These are phyloP conservation scores for Priceomyces haplophilus DNA, from an alignment of 805 yeast genomes.

Conservation along the genomic window DNA sequence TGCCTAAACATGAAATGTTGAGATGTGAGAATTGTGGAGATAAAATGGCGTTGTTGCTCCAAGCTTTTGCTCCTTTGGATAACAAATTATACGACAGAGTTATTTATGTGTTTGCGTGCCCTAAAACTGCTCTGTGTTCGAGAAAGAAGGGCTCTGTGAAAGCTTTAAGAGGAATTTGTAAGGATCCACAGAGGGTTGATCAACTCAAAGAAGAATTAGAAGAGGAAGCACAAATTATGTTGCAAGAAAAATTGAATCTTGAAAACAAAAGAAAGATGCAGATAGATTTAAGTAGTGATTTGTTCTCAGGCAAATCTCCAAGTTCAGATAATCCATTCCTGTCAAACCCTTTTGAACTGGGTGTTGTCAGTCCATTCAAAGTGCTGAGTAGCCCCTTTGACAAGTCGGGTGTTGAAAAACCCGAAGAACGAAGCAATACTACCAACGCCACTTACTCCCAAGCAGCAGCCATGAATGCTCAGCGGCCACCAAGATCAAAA, in stretches of 20 bases:
- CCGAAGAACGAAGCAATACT: constrained; percentile 11
- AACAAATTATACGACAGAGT: constrained; percentile 73
- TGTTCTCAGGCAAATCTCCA: constrained; percentile 20
- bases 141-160: constrained; percentile 67
- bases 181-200: constrained; percentile 51
- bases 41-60: constrained; percentile 65
- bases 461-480: constrained; percentile 16
- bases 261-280: constrained; percentile 43
- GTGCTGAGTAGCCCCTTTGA: constrained; percentile 27
- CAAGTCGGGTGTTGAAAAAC: constrained; percentile 13
- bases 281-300: constrained; percentile 40
- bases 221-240: constrained; percentile 25
- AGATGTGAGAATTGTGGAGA: constrained; percentile 65
- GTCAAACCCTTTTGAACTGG: constrained; percentile 19
- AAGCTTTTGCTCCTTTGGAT: constrained; percentile 78
- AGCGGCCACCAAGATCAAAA: constrained; percentile 5
- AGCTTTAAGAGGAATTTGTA: constrained; percentile 72
- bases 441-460: constrained; percentile 15
- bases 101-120: constrained; percentile 78
- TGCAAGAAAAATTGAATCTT: constrained; percentile 38
- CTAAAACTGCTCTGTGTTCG: constrained; percentile 51
- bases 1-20: constrained; percentile 52
- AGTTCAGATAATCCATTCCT: constrained; percentile 37
- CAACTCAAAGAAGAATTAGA: constrained; percentile 36
- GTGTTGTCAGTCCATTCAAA: constrained; percentile 15